These are phyloP conservation scores for Paecilomyces sp. DNA, from an alignment of 2,329 filamentous ascomycete species.

Conservation along the genomic window DNA sequence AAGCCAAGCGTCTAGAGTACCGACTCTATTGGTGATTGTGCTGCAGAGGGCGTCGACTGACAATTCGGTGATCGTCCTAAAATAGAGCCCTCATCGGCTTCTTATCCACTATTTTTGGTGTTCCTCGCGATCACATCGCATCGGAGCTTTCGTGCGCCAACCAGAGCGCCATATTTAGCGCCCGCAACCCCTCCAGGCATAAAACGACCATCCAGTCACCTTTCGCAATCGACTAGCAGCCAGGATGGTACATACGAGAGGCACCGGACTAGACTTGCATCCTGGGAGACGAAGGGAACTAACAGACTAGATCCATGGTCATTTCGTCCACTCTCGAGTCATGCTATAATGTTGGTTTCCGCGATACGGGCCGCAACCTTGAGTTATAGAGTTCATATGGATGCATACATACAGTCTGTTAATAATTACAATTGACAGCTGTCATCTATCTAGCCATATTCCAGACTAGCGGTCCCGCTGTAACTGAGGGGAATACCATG, in stretches of 20 bases:
- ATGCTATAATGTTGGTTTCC: neutral
- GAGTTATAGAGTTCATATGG: neutral
- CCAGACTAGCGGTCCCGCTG: neutral
- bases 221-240: neutral
- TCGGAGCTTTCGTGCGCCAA: constrained; percentile 7
- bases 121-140: constrained; percentile 1
- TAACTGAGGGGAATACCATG: neutral
- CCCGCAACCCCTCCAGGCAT: neutral
- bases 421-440: neutral
- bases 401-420: neutral
- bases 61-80: neutral
- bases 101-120: neutral
- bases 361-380: neutral
- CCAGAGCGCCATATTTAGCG: neutral
- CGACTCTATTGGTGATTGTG: neutral
- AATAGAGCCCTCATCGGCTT: neutral
- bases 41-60: neutral
- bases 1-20: neutral
- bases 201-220: neutral
- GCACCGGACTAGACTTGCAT: neutral
- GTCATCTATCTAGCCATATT: neutral
- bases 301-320: neutral
- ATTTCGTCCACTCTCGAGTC: neutral
- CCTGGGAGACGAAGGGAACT: neutral
- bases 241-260: neutral